Base-by-base conservation (phyloP, 2,329 filamentous ascomycete genomes). In the Cladosporium colombiae region DNA sequence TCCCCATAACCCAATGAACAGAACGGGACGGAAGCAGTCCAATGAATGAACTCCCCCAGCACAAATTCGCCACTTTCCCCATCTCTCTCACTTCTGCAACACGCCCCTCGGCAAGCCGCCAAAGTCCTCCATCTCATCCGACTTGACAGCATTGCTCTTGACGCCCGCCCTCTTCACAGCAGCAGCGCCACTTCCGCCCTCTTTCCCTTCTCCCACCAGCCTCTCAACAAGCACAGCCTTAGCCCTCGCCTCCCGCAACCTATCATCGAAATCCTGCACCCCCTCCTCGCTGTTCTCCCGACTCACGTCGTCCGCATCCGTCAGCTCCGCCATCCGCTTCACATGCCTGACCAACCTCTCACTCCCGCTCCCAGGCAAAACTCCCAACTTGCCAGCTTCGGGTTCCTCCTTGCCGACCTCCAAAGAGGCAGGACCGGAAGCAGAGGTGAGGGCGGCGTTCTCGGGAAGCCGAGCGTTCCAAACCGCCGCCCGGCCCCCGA, bases 261-360 rank as follows among this genome's bases (percentile, higher is more conserved):
- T 85, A 76, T 97, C 92, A 73, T 99, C 95, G 74, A 96, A 93
- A 73, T 97, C 93, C 60, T 90, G 90, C 25, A 99, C 93, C 0
- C 90, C 89, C 56, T 96, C 92, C 75, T 98, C 94, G 5, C 87
- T 90, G 75, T 99, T 99, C 66, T 89, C 84, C 23, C 89, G 93
- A 18, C 89, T 88, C 52, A 97, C 79, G 1, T 88, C 94, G 5
- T 88, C 88, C 0, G 89, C 89, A 76, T 97, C 92, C 3, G 92
- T 88, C 16, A 97, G 82, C 27, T 90, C 89, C 68, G 92, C 89
- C 11, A 98, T 82, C 8, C 88, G 85, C 35, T 85, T 83, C 65
- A 97, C 80, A 74, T 98, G 93, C 78, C 91, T 94, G 65, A 85
- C 83, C 7, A 97, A 81, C 35, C 94, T 84, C 1, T 87, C 78